Conservation (phyloP, 495 filamentous ascomycete species). For the Xylaria scruposa region DNA sequence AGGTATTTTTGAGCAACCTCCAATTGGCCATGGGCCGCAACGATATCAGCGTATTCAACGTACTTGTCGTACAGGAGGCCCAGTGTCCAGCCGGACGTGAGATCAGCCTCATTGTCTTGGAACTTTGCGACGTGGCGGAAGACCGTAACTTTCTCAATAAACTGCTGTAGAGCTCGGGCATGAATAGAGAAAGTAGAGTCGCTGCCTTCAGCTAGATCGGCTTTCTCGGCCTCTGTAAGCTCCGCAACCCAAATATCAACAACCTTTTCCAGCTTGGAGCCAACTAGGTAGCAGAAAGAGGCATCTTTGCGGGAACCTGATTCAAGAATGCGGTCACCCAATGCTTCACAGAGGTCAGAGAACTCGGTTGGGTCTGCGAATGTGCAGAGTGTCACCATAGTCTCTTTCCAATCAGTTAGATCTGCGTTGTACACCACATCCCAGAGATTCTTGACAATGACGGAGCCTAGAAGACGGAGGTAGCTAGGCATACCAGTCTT, state of each 20-base stretch:
- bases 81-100: slow-evolving; percentile 86
- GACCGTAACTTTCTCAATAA: slow-evolving; percentile 98
- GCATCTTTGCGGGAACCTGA: slow-evolving; percentile 80
- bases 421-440: slow-evolving; percentile 97
- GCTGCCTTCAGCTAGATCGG: slow-evolving; percentile 68
- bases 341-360: slow-evolving; percentile 91
- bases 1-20: slow-evolving; percentile 89
- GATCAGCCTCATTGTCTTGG: slow-evolving; percentile 73
- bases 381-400: slow-evolving; percentile 93
- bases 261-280: slow-evolving; percentile 97
- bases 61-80: slow-evolving; percentile 91
- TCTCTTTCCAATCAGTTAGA: slow-evolving; percentile 91
- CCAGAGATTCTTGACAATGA: slow-evolving; percentile 97
- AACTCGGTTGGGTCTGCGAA: slow-evolving; percentile 92
- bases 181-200: slow-evolving; percentile 91
- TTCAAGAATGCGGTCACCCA: slow-evolving; percentile 91
- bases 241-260: slow-evolving; percentile 92
- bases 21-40: slow-evolving; percentile 87
- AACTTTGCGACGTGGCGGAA: slow-evolving; percentile 96
- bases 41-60: slow-evolving; percentile 93
- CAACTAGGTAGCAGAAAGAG: slow-evolving; percentile 92
- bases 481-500: slow-evolving; percentile 87
- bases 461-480: slow-evolving; percentile 84
- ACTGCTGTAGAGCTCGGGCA: slow-evolving; percentile 82
- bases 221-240: slow-evolving; percentile 80